Conservation (phyloP, 257 asterid species). For the Gynochthodes officinalis region DNA sequence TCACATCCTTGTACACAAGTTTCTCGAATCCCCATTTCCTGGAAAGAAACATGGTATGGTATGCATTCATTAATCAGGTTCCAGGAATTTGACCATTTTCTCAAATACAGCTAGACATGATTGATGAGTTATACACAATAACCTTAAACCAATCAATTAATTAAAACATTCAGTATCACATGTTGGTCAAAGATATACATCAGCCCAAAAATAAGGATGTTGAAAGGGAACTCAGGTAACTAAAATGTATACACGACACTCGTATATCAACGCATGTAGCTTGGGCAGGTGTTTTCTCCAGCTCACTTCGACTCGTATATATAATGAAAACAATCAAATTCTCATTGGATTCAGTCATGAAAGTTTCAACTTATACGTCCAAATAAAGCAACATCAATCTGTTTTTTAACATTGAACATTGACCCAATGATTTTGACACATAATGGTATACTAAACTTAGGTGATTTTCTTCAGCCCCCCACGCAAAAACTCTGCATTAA, state of each 20-base stretch:
- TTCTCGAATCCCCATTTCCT: slow-evolving; percentile 96
- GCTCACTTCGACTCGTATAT: slow-evolving; percentile 15
- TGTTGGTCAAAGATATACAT: not conserved
- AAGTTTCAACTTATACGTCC: not conserved
- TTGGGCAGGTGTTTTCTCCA: slow-evolving; percentile 5
- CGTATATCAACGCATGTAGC: not conserved
- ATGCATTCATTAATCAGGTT: not conserved
- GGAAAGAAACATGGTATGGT: not conserved
- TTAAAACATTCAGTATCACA: not conserved
- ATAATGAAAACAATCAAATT: not conserved
- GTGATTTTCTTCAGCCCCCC: not conserved
- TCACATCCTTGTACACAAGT: slow-evolving; percentile 66
- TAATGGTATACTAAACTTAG: too few relatives aligned
- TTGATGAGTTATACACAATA: not conserved
- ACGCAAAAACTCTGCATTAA: not conserved
- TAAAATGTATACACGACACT: not conserved
- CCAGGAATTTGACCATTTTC: not conserved
- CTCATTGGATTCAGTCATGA: not conserved
- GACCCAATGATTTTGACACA: not conserved
- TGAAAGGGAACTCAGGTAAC: too few relatives aligned
- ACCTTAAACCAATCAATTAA: too few relatives aligned
- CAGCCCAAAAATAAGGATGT: not conserved
- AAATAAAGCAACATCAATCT: not conserved
- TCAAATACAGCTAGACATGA: too few relatives aligned
- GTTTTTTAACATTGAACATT: not conserved